Evolutionary conservation across 2,329 filamentous ascomycete genomes (phyloP).

Genomic region (Nemania abortiva): DNA sequence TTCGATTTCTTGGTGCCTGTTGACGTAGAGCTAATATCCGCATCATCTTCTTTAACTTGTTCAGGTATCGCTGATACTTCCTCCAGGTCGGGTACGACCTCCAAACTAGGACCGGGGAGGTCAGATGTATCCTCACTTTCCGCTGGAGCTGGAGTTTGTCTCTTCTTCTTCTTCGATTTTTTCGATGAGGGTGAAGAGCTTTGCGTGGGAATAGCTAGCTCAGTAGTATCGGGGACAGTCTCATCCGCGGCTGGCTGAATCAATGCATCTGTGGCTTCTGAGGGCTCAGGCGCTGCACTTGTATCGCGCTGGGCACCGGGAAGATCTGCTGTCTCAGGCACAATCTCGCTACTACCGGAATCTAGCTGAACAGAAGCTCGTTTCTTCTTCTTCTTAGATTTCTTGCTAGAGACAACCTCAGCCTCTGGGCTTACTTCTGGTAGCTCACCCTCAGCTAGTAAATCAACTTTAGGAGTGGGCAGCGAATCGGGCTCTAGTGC

Average conservation of each 20-base stretch:
- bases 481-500: constrained; percentile 12
- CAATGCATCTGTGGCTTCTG: constrained; percentile 24
- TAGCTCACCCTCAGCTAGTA: constrained; percentile 14
- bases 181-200: constrained; percentile 23
- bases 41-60: constrained; percentile 36
- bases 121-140: constrained; percentile 31
- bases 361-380: constrained; percentile 39
- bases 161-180: constrained; percentile 40
- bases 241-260: constrained; percentile 15
- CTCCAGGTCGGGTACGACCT: constrained; percentile 34
- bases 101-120: constrained; percentile 20
- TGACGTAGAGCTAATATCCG: constrained; percentile 26
- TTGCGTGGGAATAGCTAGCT: constrained; percentile 20
- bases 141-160: constrained; percentile 19
- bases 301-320: constrained; percentile 24
- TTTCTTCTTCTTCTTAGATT: constrained; percentile 45
- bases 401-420: constrained; percentile 38
- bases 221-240: background rate
- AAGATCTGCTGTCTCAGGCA: constrained; percentile 32
- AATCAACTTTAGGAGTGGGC: background rate
- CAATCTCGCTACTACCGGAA: constrained; percentile 21
- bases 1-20: constrained; percentile 41
- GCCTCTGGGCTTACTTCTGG: constrained; percentile 25
- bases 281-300: constrained; percentile 6
- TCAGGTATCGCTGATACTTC: constrained; percentile 26